These are phyloP conservation scores for Cryptococcus sp. DNA, from an alignment of 1,284 basidiomycete genomes.

Conservation along the genomic window DNA sequence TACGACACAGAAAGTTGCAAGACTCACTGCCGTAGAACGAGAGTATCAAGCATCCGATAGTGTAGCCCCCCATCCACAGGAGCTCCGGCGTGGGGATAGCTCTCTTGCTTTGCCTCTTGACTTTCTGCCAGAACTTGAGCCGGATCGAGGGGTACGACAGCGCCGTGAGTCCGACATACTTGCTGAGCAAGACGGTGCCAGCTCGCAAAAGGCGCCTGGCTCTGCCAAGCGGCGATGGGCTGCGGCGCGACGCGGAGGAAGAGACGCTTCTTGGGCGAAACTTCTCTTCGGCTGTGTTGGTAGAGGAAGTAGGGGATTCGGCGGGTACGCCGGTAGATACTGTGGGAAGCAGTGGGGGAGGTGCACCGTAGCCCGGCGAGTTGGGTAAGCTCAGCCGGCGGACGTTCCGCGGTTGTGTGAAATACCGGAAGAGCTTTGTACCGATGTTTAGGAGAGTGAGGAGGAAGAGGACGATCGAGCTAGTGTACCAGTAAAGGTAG, in stretches of 20 bases:
- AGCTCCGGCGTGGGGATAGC: conserved; percentile 22
- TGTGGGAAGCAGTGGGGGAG: no score
- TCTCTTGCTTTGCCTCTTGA: conserved; percentile 7
- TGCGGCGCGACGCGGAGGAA: background rate
- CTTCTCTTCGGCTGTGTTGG: background rate
- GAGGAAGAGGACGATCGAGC: conserved; percentile 29
- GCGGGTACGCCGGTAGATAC: background rate
- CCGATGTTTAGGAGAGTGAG: conserved; percentile 26
- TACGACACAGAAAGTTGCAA: background rate
- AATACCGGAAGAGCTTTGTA: conserved; percentile 14
- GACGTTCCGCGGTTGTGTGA: conserved; percentile 2
- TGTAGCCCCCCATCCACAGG: conserved; percentile 23
- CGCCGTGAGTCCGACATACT: conserved; percentile 19
- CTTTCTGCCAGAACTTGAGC: conserved; percentile 11
- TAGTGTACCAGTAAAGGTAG: conserved; percentile 38
- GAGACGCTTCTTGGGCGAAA: background rate
- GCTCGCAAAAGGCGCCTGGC: background rate
- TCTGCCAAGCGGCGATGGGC: background rate
- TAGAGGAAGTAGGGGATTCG: no score
- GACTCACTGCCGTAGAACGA: conserved; percentile 36
- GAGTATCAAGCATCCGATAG: conserved; percentile 22
- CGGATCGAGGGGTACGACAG: conserved; percentile 12
- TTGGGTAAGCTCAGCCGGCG: background rate
- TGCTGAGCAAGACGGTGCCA: conserved; percentile 8
- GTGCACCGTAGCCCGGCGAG: background rate